phyloP scores from a whole-genome alignment of 2,329 filamentous ascomycete genomes.

The Sporothrix globosa region DNA sequence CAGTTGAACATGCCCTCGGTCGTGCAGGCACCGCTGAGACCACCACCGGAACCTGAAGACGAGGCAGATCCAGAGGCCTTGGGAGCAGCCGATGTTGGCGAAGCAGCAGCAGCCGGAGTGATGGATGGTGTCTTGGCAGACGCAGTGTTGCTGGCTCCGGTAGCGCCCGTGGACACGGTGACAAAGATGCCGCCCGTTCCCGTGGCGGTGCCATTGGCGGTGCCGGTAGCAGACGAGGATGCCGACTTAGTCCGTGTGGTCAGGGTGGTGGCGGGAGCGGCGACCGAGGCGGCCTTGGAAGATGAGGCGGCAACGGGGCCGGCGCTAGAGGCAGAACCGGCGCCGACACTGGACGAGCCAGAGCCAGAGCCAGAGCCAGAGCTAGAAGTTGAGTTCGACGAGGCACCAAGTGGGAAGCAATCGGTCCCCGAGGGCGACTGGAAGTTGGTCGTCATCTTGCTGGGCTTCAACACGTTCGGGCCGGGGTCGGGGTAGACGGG shows the following conservation, averaged over 20 bases:
- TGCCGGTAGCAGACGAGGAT: conserved; percentile 7
- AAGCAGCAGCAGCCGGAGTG: conserved; percentile 28
- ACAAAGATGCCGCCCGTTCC: neutral
- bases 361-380: conserved; percentile 17
- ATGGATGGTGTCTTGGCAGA: conserved; percentile 30
- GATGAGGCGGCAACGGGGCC: conserved; percentile 8
- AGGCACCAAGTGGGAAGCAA: conserved; percentile 35
- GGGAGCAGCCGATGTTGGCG: neutral
- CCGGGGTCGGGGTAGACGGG: conserved; percentile 40
- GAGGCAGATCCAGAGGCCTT: conserved; percentile 1
- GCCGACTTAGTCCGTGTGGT: conserved; percentile 6
- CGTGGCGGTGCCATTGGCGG: conserved; percentile 2
- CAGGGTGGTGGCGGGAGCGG: conserved; percentile 32
- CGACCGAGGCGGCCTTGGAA: conserved; percentile 21
- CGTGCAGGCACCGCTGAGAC: conserved; percentile 47
- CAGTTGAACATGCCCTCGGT: conserved; percentile 57
- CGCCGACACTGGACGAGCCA: neutral
- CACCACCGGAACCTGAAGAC: conserved; percentile 44
- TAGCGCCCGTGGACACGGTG: conserved; percentile 7
- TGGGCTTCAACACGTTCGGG: conserved; percentile 37
- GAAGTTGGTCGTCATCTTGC: conserved; percentile 36
- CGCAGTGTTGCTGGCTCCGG: conserved; percentile 13
- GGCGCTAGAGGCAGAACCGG: neutral
- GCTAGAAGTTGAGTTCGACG: conserved; percentile 40
- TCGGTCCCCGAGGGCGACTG: conserved; percentile 32